Conservation (phyloP, 2,329 filamentous ascomycete genomes). For the Venturia effusa region DNA sequence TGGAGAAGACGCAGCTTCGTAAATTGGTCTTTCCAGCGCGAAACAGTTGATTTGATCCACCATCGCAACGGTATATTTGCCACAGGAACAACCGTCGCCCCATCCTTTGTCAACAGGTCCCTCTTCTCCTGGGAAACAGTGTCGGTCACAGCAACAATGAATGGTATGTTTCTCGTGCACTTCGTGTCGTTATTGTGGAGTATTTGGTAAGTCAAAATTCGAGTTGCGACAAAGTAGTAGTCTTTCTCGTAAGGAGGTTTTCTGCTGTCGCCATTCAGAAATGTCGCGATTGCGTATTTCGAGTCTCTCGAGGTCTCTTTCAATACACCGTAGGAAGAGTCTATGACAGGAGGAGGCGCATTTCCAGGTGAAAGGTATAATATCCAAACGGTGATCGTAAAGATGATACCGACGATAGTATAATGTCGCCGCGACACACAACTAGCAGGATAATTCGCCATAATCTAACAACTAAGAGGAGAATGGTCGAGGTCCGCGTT, state of each 20-base stretch:
- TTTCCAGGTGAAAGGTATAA: background rate
- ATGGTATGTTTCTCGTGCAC: conserved; percentile 7
- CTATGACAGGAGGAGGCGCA: background rate
- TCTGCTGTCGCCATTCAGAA: conserved; percentile 3
- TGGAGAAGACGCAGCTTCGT: conserved; percentile 12
- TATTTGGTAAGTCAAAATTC: conserved; percentile 12
- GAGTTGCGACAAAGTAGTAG: conserved; percentile 11
- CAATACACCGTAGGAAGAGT: background rate
- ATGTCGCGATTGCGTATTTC: conserved; percentile 1
- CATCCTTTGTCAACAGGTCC: conserved; percentile 3
- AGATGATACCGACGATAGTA: background rate
- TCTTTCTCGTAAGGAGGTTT: conserved; percentile 5
- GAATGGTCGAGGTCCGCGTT: background rate
- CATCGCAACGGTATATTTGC: background rate
- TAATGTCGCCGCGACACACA: background rate
- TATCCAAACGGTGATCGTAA: background rate
- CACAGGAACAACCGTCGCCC: conserved; percentile 12
- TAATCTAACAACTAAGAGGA: background rate
- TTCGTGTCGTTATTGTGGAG: conserved; percentile 8
- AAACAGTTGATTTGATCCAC: background rate
- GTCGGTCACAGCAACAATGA: conserved; percentile 10
- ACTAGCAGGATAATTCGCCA: background rate
- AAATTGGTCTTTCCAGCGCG: conserved; percentile 10
- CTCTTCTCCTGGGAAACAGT: conserved; percentile 7
- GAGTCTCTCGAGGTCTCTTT: background rate